These are phyloP conservation scores for Chlorophyllum brunneum DNA, from an alignment of 768 basidiomycete species.

Conservation along the genomic window DNA sequence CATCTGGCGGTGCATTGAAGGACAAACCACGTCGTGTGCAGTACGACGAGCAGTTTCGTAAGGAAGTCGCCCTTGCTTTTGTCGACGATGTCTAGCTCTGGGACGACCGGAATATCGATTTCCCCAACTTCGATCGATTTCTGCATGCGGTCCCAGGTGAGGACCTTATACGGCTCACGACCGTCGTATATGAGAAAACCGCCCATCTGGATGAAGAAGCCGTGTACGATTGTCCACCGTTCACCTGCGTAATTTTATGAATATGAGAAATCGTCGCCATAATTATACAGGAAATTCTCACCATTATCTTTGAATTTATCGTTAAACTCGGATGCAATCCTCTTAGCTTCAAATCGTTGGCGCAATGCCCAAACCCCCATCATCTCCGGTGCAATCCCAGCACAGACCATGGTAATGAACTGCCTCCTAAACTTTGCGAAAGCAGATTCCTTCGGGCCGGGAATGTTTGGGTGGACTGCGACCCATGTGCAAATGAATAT, in stretches of 20 bases:
- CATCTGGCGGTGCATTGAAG: background rate
- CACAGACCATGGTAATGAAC: background rate
- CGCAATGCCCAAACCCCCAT: constrained; percentile 7
- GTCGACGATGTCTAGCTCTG: constrained; percentile 1
- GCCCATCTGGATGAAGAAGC: constrained; percentile 14
- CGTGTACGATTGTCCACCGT: constrained; percentile 14
- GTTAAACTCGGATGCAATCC: background rate
- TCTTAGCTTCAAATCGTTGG: background rate
- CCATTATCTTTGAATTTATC: background rate
- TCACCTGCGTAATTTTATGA: background rate
- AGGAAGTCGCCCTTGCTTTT: constrained; percentile 2
- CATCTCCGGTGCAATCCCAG: constrained; percentile 2
- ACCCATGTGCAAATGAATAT: constrained; percentile 21
- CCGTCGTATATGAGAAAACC: constrained; percentile 11
- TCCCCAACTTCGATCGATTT: background rate
- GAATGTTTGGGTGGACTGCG: no score
- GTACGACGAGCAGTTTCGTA: background rate
- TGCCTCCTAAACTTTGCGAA: background rate
- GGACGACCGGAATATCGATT: background rate
- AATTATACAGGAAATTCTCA: no score
- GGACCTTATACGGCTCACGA: background rate
- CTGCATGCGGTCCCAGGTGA: constrained; percentile 7
- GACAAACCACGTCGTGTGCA: constrained; percentile 10
- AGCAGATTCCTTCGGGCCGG: background rate
- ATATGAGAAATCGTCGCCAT: no score